Conservation (phyloP, 2,329 filamentous ascomycete genomes). For the Botrytis galanthina region DNA sequence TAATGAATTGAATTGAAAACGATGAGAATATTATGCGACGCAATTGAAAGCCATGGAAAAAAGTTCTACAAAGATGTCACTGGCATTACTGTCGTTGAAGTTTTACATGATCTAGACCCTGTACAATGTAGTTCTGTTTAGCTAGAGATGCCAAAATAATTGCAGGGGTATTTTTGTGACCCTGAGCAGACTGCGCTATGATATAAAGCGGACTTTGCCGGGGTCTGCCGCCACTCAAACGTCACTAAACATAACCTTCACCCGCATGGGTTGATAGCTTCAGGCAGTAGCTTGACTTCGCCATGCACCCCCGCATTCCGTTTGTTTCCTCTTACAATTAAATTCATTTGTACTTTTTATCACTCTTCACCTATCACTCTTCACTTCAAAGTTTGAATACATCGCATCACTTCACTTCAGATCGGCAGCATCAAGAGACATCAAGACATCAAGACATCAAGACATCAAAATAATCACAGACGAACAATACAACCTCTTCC, state of each 20-base stretch:
- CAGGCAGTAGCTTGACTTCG: constrained; percentile 18
- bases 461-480: neutral
- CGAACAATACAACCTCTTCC: neutral
- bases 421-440: neutral
- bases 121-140: neutral
- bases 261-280: neutral
- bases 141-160: neutral
- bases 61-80: neutral
- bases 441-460: neutral
- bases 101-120: constrained; percentile 8
- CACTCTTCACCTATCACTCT: neutral
- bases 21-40: neutral
- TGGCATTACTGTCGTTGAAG: neutral
- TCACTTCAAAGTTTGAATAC: neutral
- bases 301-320: constrained; percentile 16
- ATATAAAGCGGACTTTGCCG: neutral
- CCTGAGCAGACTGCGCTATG: neutral
- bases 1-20: neutral
- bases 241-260: constrained; percentile 7
- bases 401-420: neutral
- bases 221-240: constrained; percentile 11
- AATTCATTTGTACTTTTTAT: neutral
- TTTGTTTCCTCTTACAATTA: neutral
- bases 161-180: constrained; percentile 3
- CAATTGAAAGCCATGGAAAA: neutral